Base-by-base conservation (phyloP, 306 rosid genomes). In the Nissolia schottii region DNA sequence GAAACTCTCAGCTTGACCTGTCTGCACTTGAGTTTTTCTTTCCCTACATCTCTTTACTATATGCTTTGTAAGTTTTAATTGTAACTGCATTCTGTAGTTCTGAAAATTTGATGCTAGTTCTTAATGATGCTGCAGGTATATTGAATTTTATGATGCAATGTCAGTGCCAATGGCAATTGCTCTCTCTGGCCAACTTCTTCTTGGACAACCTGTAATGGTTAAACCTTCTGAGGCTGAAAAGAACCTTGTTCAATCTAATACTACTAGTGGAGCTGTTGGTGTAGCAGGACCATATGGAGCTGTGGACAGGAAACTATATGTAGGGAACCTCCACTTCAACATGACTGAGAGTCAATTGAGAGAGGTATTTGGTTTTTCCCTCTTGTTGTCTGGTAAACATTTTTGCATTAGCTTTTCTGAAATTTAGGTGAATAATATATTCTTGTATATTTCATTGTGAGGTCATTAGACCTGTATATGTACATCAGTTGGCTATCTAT, bases 161-260 rank as follows among this genome's bases (percentile, higher is more conserved):
- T 88, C 96, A 67, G 99, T 94, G 81, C 99, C 99, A 43, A 89
- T 94, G 97, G 99, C 97, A 70, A 94, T 94, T 62, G 99, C 96
- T 10, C 91, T 94, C 65, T 91, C 97, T 48, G 99, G 97, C 48
- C 96, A 89, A 77, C 90, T 94, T 54, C 97, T 94, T 67, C 84
- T 89, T 14, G 99, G 99, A 70, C 99, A 94, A 79, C 97, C 97
- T 57, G 99, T 94, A 35, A 94, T 94, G 99, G 99, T 94, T 48
- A 94, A 94, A 78, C 99, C 99, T 70, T 94, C 99, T 18, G 99
- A 94, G 80, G 99, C 99, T 77, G 99, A 94, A 80, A 94, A 94
- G 87, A 94, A 94, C 76, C 96, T 91, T 54, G 97, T 89, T 81
- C 99, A 94, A 80, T 94, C 97, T 38, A 94, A 71, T 80, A 10